Conservation (phyloP, 2,329 filamentous ascomycete genomes). For the Penicillium sclerotiorum region DNA sequence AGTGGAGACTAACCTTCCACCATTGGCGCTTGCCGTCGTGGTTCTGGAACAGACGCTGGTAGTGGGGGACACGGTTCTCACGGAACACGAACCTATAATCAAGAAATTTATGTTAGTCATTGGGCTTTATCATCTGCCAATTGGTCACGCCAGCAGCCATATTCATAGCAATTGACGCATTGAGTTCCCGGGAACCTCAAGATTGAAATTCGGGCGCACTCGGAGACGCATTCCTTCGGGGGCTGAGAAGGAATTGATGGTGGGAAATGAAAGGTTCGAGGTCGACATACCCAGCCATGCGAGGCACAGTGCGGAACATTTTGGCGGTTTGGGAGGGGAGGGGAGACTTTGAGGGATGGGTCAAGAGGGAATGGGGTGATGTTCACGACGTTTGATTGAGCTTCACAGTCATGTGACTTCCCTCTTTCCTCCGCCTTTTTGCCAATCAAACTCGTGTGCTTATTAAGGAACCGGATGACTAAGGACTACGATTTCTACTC, state of each 20-base stretch:
- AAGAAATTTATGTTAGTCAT: slow-evolving; percentile 1
- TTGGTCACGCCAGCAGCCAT: neutral
- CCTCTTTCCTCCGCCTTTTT: slow-evolving; percentile 33
- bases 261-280: neutral
- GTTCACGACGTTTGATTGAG: slow-evolving; percentile 32
- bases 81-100: slow-evolving; percentile 58
- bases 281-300: slow-evolving; percentile 45
- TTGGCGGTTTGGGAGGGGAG: slow-evolving; percentile 34
- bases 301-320: slow-evolving; percentile 48
- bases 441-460: slow-evolving; percentile 24
- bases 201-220: slow-evolving; percentile 25
- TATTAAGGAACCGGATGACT: slow-evolving; percentile 22
- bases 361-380: slow-evolving; percentile 17
- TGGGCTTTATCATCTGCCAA: neutral
- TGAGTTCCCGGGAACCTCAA: slow-evolving; percentile 9
- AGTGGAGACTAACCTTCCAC: slow-evolving; percentile 62
- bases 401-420: slow-evolving; percentile 33
- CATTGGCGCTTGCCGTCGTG: slow-evolving; percentile 68
- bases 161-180: slow-evolving; percentile 21
- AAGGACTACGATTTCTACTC: slow-evolving; percentile 4
- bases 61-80: slow-evolving; percentile 68
- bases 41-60: slow-evolving; percentile 68
- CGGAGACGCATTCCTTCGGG: slow-evolving; percentile 3
- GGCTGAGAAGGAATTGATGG: slow-evolving; percentile 4
- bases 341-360: slow-evolving; percentile 27